Percentiles rank a stretch among this genome's conserved stretches.
phyloP scores from a whole-genome alignment of 1,139 yeast species.

The Lodderomyces margitis region DNA sequence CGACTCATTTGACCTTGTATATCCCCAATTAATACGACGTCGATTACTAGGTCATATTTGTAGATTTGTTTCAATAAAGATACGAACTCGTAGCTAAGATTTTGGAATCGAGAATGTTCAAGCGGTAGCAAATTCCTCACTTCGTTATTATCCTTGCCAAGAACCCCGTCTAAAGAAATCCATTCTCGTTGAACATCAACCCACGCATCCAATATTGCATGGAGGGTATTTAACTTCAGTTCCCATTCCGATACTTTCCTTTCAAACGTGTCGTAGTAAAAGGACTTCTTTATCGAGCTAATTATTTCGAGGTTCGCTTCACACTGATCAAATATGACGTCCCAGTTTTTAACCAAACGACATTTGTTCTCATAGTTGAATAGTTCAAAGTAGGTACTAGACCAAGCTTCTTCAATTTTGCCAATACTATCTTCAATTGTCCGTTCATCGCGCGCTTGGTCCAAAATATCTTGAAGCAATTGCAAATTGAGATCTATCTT shows the following conservation, averaged over 20 bases:
- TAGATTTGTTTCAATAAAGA: slow-evolving; percentile 50
- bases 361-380: slow-evolving; percentile 55
- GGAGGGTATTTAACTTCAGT: slow-evolving; percentile 49
- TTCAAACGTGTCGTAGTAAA: slow-evolving; percentile 61
- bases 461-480: slow-evolving; percentile 48
- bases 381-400: slow-evolving; percentile 47
- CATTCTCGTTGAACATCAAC: slow-evolving; percentile 86
- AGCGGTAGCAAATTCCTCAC: slow-evolving; percentile 63
- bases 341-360: slow-evolving; percentile 70
- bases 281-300: slow-evolving; percentile 70
- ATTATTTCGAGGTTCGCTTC: slow-evolving; percentile 62
- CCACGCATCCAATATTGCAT: slow-evolving; percentile 65
- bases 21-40: slow-evolving; percentile 54
- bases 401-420: slow-evolving; percentile 52
- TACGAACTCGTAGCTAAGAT: slow-evolving; percentile 61
- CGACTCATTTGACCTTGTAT: slow-evolving; percentile 49
- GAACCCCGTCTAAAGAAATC: slow-evolving; percentile 82
- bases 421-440: slow-evolving; percentile 57
- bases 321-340: slow-evolving; percentile 55
- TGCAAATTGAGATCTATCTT: slow-evolving; percentile 57
- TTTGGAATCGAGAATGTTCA: slow-evolving; percentile 68
- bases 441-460: slow-evolving; percentile 72
- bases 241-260: slow-evolving; percentile 58
- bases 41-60: slow-evolving; percentile 54
- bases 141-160: slow-evolving; percentile 49